Percentiles rank a stretch among this genome's conserved stretches.
These are phyloP conservation scores for Phaseolus lunatus DNA, from an alignment of 306 rosid species.

Conservation along the genomic window DNA sequence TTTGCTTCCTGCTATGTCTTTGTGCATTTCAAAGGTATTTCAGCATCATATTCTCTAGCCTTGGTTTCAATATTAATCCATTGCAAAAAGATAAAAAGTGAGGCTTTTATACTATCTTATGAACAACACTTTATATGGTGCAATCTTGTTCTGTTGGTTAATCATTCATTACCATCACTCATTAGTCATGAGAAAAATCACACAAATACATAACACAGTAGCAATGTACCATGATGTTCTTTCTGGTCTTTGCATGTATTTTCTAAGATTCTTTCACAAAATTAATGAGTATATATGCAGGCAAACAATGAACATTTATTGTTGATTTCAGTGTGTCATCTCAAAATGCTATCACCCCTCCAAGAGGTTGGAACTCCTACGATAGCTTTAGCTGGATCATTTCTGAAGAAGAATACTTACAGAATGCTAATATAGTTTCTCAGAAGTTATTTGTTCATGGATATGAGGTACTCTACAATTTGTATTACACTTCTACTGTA, in stretches of 20 bases:
- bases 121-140: not conserved
- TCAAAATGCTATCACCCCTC: conserved; percentile 57
- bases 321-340: conserved; percentile 53
- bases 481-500: not conserved
- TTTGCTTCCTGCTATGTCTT: conserved; percentile 46
- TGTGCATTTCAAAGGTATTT: conserved; percentile 49
- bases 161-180: no score
- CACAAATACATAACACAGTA: not conserved
- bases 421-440: conserved; percentile 52
- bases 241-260: not conserved
- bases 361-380: conserved; percentile 92
- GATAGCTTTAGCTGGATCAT: conserved; percentile 74
- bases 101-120: not conserved
- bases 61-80: not conserved
- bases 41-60: not conserved
- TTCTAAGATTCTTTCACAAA: not conserved
- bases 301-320: not conserved
- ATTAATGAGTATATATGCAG: not conserved
- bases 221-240: not conserved
- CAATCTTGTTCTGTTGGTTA: not conserved
- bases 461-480: conserved; percentile 36
- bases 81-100: not conserved
- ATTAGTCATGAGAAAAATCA: no score
- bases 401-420: conserved; percentile 64
- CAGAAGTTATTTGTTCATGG: conserved; percentile 18